Base-by-base conservation (phyloP, 305 asterid species). In the Fraxinus angustifolia region DNA sequence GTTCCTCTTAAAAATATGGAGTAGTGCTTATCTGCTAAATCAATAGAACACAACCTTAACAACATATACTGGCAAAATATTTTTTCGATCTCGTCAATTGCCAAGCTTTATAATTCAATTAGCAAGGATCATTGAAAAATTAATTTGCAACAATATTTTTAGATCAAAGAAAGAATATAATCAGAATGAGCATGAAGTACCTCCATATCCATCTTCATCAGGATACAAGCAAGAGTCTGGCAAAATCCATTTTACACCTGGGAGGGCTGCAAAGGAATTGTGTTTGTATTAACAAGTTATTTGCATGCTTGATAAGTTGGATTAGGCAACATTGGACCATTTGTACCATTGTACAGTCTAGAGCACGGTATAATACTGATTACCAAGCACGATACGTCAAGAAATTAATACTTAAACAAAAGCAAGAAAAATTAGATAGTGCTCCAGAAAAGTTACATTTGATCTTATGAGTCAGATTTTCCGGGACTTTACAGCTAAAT, bases 141-240 rank as follows among this genome's bases (percentile, higher is more conserved):
- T 17, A 56, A 56, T 6, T 7, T 56, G 67, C 17, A 28, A 1
- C 11, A 56, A 56, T 56, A 56, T 56, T 56, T 56, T 17, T 56
- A 56, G 28, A 31, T 40, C 17, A 21, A 79, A 1, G 71, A 80
- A 60, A 78, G 79, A 42, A 62, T 62, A 82, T 72, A 21, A 73
- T 45, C 23, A 79, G 12, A 36, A 35, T 30, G n/a, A 67, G 34
- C 42, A 36, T 26, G 68, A 81, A 56, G 53, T 80, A 89, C 91
- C 90, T 87, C 87, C 89, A 79, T 87, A 89, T 72, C 83, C 87
- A 73, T 78, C 53, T 82, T 89, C 84, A 78, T 71, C 79, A 14
- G 76, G 38, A 75, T 77, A 33, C 84, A 89, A 80, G 79, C 81
- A 83, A 67, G 90, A 86, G 76, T 89, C 91, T 3, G 60, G 60